A percentile compares a stretch with the other conserved stretches of the same genome.
phyloP scores from a whole-genome alignment of 2,329 filamentous ascomycete species.

The Herpotrichia juniperi region DNA sequence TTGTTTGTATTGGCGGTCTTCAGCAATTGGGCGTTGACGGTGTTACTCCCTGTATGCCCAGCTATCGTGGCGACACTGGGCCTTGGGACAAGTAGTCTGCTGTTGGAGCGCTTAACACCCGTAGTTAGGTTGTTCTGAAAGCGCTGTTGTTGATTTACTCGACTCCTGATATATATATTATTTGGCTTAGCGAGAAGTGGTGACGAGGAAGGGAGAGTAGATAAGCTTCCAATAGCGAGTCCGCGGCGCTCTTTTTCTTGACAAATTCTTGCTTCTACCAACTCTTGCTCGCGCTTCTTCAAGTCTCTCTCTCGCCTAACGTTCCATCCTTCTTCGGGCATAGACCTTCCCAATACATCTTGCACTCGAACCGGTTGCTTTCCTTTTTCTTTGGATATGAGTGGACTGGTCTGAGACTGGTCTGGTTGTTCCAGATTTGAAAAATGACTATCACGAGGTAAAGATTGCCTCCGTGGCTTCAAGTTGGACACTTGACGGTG shows the following conservation, averaged over 20 bases:
- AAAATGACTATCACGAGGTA: neutral
- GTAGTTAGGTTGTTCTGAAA: conserved; percentile 19
- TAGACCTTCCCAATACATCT: neutral
- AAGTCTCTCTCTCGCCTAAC: conserved; percentile 23
- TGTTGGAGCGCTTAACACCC: neutral
- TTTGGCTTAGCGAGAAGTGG: conserved; percentile 12
- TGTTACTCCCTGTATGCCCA: neutral
- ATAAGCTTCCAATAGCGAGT: conserved; percentile 13
- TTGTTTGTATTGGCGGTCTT: conserved; percentile 8
- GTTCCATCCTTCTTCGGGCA: conserved; percentile 22
- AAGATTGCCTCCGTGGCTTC: neutral
- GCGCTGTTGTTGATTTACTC: conserved; percentile 22
- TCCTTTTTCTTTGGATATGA: conserved; percentile 1
- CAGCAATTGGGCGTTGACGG: conserved; percentile 5
- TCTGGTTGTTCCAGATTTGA: neutral
- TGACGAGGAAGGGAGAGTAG: conserved; percentile 13
- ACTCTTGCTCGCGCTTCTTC: conserved; percentile 20
- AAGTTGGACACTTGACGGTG: neutral
- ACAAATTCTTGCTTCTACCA: conserved; percentile 14
- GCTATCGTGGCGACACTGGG: neutral
- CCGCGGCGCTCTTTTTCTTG: conserved; percentile 15
- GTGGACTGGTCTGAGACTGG: neutral
- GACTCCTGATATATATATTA: conserved; percentile 10
- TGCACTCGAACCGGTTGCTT: neutral
- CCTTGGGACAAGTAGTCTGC: neutral